Evolutionary conservation across 2,329 filamentous ascomycete genomes (phyloP).

Genomic region (Conoideocrella luteorostrata): DNA sequence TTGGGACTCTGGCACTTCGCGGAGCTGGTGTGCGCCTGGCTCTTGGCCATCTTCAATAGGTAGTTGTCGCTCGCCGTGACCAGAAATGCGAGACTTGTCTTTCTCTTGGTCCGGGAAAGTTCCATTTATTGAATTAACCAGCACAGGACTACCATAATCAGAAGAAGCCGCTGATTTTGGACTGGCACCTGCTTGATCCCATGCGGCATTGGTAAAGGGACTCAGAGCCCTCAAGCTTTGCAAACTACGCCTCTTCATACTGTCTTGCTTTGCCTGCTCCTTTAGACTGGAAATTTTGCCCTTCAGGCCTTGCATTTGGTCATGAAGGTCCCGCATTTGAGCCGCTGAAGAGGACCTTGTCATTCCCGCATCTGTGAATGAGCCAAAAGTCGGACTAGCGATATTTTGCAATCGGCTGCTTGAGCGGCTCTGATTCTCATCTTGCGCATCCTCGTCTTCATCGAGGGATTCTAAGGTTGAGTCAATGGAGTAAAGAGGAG

Average conservation of each 20-base stretch:
- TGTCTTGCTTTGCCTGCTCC: conserved; percentile 73
- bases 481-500: conserved; percentile 34
- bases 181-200: conserved; percentile 20
- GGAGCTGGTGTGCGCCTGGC: background rate
- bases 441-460: conserved; percentile 37
- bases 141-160: conserved; percentile 9
- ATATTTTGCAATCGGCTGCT: conserved; percentile 29
- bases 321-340: conserved; percentile 66
- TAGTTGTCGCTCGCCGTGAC: conserved; percentile 3
- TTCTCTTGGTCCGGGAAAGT: background rate
- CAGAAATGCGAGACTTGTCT: background rate
- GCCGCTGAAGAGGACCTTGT: conserved; percentile 65
- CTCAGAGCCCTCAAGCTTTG: conserved; percentile 70
- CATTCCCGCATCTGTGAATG: conserved; percentile 40
- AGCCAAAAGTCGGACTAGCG: conserved; percentile 40
- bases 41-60: conserved; percentile 8
- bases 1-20: conserved; percentile 4
- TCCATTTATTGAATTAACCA: background rate
- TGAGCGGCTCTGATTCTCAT: conserved; percentile 21
- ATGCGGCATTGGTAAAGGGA: conserved; percentile 65
- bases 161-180: conserved; percentile 12
- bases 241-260: conserved; percentile 67
- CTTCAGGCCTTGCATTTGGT: conserved; percentile 80
- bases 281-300: conserved; percentile 77
- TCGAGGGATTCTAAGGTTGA: conserved; percentile 44